Conservation (phyloP, 140 eudicot species). For the Bidens hawaiensis region DNA sequence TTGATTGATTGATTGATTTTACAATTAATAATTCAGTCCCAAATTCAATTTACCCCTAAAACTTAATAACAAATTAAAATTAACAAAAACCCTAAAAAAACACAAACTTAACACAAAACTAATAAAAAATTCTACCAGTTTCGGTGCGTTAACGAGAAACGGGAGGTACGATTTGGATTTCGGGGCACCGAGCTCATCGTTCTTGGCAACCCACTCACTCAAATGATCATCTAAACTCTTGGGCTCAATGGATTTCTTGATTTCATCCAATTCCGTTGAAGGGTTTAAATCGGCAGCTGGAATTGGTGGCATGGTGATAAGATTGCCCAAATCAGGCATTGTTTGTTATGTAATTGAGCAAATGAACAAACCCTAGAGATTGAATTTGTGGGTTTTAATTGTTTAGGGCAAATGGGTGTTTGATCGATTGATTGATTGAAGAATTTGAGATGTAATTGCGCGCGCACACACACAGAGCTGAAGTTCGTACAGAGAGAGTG, state of each 20-base stretch:
- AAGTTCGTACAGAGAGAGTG: neutral
- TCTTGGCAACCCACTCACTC: conserved; percentile 37
- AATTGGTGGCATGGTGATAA: conserved; percentile 26
- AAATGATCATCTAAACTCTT: conserved; percentile 35
- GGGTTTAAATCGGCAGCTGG: neutral
- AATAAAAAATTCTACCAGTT: conserved; percentile 33
- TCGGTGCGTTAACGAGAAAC: conserved; percentile 47
- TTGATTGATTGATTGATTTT: too few relatives aligned
- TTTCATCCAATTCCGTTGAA: neutral
- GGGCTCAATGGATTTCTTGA: conserved; percentile 10
- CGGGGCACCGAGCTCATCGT: conserved; percentile 32
- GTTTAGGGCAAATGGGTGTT: conserved; percentile 17
- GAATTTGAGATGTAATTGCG: conserved; percentile 16
- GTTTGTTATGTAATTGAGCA: conserved; percentile 16
- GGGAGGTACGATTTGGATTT: conserved; percentile 38
- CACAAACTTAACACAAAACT: too few relatives aligned
- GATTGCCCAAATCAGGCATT: conserved; percentile 55
- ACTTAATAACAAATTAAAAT: too few relatives aligned
- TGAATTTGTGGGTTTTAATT: neutral
- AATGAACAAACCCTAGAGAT: conserved; percentile 24
- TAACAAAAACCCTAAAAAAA: too few relatives aligned
- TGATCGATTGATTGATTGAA: neutral
- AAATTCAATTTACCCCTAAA: too few relatives aligned
- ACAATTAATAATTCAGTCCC: too few relatives aligned
- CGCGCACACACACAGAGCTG: conserved; percentile 8